A percentile compares a stretch with the other conserved stretches of the same genome.
Conservation (phyloP, 2,329 filamentous ascomycete genomes). For the Exserohilum rostratum region DNA sequence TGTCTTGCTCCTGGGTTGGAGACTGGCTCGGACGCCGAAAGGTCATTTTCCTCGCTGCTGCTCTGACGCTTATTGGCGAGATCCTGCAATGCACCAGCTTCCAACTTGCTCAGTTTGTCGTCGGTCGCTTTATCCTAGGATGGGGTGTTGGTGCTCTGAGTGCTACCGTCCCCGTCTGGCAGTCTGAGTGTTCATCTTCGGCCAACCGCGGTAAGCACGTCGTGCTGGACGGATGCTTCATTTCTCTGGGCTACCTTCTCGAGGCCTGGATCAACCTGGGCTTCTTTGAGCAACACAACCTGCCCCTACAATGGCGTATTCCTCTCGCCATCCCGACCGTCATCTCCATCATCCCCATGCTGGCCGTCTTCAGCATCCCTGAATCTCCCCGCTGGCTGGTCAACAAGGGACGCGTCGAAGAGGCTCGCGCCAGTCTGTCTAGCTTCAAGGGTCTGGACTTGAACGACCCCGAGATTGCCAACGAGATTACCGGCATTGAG, state of each 20-base stretch:
- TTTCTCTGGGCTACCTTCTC: slow-evolving; percentile 53
- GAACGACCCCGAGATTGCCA: slow-evolving; percentile 62
- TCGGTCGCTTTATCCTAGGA: slow-evolving; percentile 54
- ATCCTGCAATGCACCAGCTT: slow-evolving; percentile 55
- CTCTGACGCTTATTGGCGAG: slow-evolving; percentile 52
- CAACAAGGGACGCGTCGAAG: slow-evolving; percentile 69
- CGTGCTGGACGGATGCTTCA: slow-evolving; percentile 55
- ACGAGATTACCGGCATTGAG: slow-evolving; percentile 66
- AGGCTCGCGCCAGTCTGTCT: slow-evolving; percentile 60
- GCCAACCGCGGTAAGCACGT: slow-evolving; percentile 51
- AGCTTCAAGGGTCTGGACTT: slow-evolving; percentile 48
- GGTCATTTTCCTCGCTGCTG: slow-evolving; percentile 51
- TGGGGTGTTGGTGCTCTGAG: slow-evolving; percentile 53
- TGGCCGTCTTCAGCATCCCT: slow-evolving; percentile 69
- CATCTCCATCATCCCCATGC: slow-evolving; percentile 59
- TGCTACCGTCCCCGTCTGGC: slow-evolving; percentile 57
- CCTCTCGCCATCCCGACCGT: slow-evolving; percentile 71
- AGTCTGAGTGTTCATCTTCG: slow-evolving; percentile 48
- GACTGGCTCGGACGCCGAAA: slow-evolving; percentile 55
- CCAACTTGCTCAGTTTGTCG: slow-evolving; percentile 54
- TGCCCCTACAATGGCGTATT: slow-evolving; percentile 69
- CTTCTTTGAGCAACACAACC: slow-evolving; percentile 64
- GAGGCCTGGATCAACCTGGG: slow-evolving; percentile 58
- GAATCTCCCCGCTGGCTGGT: slow-evolving; percentile 73
- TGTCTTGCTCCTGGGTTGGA: slow-evolving; percentile 54